A percentile compares a stretch with the other conserved stretches of the same genome.
Conservation (phyloP, 2,329 filamentous ascomycete genomes). For the Fusarium euwallaceae region DNA sequence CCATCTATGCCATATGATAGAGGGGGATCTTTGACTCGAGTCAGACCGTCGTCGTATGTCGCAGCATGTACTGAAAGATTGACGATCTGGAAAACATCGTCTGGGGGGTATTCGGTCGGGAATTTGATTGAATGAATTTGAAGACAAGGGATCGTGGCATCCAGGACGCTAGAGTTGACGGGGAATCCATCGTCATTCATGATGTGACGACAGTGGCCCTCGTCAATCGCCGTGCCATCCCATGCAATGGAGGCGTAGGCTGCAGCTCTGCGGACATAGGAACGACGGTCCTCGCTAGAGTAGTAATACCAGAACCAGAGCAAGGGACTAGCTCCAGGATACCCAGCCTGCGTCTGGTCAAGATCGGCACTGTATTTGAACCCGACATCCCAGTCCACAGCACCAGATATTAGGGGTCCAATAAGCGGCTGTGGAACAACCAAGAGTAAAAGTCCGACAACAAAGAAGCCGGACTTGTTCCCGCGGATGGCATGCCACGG, state of each 20-base stretch:
- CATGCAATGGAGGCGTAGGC: neutral
- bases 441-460: neutral
- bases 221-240: neutral
- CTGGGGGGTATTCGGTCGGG: neutral
- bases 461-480: neutral
- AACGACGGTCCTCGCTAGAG: neutral
- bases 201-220: neutral
- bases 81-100: neutral
- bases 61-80: neutral
- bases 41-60: neutral
- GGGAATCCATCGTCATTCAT: neutral
- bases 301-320: neutral
- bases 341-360: neutral
- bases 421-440: neutral
- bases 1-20: neutral
- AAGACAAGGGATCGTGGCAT: neutral
- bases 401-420: neutral
- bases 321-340: neutral
- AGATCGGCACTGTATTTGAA: neutral
- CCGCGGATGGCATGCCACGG: neutral
- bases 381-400: neutral
- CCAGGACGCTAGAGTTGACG: neutral
- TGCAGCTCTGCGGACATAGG: neutral
- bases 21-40: neutral
- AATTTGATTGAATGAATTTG: neutral